phyloP scores from a whole-genome alignment of 257 asterid genomes.

The Solanum virginianum region DNA sequence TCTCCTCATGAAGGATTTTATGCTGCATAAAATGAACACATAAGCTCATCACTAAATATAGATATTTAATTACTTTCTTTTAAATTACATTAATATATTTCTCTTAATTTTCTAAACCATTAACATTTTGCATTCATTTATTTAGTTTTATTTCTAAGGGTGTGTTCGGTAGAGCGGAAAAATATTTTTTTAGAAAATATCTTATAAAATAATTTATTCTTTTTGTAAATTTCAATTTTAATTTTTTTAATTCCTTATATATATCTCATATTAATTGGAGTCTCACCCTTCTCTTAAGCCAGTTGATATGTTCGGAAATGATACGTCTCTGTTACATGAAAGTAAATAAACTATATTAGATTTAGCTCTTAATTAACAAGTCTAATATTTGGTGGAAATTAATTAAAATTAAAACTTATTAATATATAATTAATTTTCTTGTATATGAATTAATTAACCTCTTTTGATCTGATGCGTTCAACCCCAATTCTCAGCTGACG shows the following conservation, averaged over 20 bases:
- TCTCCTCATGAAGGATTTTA: constrained; percentile 47
- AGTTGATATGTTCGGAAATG: constrained; percentile 28
- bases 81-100: not conserved
- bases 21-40: constrained; percentile 22
- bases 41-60: not conserved
- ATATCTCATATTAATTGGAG: not conserved
- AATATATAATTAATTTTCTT: not conserved
- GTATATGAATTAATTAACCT: constrained; percentile 12
- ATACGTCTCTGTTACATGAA: constrained; percentile 21
- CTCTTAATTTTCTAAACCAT: not conserved
- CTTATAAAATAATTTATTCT: not conserved
- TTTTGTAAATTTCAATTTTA: not conserved
- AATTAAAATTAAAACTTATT: not conserved
- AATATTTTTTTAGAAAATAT: not conserved
- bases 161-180: not conserved
- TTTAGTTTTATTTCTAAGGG: not conserved
- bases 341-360: not conserved
- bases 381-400: not conserved
- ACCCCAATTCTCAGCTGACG: constrained; percentile 42
- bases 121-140: not conserved
- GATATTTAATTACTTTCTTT: not conserved
- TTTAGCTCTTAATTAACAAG: not conserved
- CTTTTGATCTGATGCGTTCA: constrained; percentile 50
- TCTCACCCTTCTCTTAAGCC: constrained; percentile 34
- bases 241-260: not conserved